Conservation (phyloP, 2,329 filamentous ascomycete genomes). For the Bipolaris zeicola region DNA sequence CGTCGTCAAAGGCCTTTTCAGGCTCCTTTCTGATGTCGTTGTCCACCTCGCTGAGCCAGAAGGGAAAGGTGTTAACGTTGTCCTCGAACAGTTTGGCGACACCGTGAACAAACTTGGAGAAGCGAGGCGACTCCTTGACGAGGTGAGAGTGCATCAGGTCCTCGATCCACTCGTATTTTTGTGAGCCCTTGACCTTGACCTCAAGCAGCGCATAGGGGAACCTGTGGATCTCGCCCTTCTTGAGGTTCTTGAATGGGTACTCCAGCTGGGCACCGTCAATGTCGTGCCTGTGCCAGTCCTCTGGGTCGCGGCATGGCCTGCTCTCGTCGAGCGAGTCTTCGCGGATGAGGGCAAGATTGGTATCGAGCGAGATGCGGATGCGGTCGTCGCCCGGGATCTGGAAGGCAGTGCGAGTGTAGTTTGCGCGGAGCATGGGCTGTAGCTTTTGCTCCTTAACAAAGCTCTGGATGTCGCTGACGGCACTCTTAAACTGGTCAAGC, state of each 20-base stretch:
- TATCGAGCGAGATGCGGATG: conserved; percentile 91
- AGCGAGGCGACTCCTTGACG: conserved; percentile 84
- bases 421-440: conserved; percentile 84
- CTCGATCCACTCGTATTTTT: conserved; percentile 82
- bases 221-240: conserved; percentile 86
- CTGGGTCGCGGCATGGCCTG: conserved; percentile 85
- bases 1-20: conserved; percentile 85
- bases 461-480: conserved; percentile 76
- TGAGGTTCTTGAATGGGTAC: conserved; percentile 85
- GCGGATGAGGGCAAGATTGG: conserved; percentile 83
- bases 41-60: conserved; percentile 92
- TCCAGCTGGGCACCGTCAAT: conserved; percentile 83
- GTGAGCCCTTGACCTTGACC: conserved; percentile 77
- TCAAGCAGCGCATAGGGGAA: conserved; percentile 93
- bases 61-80: conserved; percentile 92
- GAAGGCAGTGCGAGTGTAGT: conserved; percentile 93
- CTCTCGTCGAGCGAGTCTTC: conserved; percentile 76
- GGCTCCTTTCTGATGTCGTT: conserved; percentile 94
- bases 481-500: conserved; percentile 71
- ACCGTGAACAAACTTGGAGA: conserved; percentile 97
- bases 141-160: conserved; percentile 93
- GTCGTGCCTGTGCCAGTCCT: conserved; percentile 88
- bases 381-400: conserved; percentile 93
- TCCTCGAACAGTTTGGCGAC: conserved; percentile 90
- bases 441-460: conserved; percentile 80